Conservation (phyloP, 257 asterid species). For the Solanum chilense region DNA sequence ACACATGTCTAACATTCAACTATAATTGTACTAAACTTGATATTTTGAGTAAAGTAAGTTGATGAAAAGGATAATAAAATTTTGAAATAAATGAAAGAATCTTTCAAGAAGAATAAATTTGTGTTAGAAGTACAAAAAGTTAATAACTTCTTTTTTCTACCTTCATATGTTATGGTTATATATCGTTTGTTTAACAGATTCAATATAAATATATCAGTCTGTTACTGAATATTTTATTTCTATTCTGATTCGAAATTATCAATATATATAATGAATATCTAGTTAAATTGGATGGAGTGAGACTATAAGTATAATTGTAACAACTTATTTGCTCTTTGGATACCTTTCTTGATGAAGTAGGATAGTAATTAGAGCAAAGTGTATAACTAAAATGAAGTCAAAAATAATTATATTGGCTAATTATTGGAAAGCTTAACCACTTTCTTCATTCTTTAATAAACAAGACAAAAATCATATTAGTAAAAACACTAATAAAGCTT, state of each 20-base stretch:
- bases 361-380: background rate
- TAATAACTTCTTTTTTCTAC: background rate
- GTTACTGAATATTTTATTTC: too few species aligned
- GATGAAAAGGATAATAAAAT: background rate
- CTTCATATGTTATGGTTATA: background rate
- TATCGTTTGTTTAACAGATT: too few species aligned
- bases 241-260: background rate
- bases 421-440: background rate
- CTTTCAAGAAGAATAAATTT: background rate
- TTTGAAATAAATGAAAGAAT: background rate
- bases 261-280: background rate
- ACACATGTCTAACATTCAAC: conserved; percentile 45
- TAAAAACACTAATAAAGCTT: background rate
- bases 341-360: background rate
- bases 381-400: background rate
- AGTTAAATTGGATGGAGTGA: background rate
- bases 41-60: background rate
- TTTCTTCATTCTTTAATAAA: background rate
- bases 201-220: too few species aligned
- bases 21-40: conserved; percentile 2
- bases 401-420: background rate
- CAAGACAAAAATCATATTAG: background rate
- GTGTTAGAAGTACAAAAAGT: background rate
- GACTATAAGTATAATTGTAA: background rate
- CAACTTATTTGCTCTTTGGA: background rate